phyloP scores from a whole-genome alignment of 164 flowering plant genomes.

The Umbellularia californica region DNA sequence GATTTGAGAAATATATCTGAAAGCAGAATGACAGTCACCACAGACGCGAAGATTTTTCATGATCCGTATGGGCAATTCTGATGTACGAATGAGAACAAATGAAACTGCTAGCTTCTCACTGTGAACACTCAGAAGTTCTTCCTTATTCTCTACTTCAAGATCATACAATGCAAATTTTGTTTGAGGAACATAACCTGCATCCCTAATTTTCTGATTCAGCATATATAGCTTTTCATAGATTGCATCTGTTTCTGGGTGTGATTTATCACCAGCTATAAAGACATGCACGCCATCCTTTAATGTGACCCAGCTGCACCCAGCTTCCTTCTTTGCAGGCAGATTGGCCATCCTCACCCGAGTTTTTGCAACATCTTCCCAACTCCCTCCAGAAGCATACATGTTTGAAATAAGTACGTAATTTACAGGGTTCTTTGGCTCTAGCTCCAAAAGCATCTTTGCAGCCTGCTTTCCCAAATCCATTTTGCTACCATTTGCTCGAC shows the following conservation, averaged over 20 bases:
- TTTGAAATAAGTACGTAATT: conserved; percentile 79
- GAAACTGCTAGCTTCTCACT: conserved; percentile 91
- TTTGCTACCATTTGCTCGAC: conserved; percentile 45
- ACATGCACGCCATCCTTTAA: conserved; percentile 89
- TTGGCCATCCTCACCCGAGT: conserved; percentile 53
- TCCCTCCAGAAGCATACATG: conserved; percentile 76
- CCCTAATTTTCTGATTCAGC: conserved; percentile 57
- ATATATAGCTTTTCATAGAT: conserved; percentile 65
- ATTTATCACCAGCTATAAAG: conserved; percentile 76
- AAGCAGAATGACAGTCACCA: conserved; percentile 86
- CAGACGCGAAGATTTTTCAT: conserved; percentile 88
- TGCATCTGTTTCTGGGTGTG: conserved; percentile 58
- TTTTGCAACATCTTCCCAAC: conserved; percentile 68
- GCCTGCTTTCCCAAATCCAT: conserved; percentile 61
- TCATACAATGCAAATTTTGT: conserved; percentile 66
- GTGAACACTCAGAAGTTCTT: conserved; percentile 72
- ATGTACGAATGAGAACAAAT: conserved; percentile 62
- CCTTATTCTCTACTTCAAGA: conserved; percentile 78
- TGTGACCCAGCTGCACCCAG: conserved; percentile 90
- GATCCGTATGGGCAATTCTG: conserved; percentile 65
- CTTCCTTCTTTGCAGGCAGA: conserved; percentile 69
- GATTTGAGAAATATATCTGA: conserved; percentile 61
- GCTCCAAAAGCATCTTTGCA: conserved; percentile 61
- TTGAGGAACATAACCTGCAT: conserved; percentile 68
- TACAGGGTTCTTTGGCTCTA: conserved; percentile 82